These are phyloP conservation scores for Trichoderma atroviride DNA, from an alignment of 2,329 filamentous ascomycete species.

Conservation along the genomic window DNA sequence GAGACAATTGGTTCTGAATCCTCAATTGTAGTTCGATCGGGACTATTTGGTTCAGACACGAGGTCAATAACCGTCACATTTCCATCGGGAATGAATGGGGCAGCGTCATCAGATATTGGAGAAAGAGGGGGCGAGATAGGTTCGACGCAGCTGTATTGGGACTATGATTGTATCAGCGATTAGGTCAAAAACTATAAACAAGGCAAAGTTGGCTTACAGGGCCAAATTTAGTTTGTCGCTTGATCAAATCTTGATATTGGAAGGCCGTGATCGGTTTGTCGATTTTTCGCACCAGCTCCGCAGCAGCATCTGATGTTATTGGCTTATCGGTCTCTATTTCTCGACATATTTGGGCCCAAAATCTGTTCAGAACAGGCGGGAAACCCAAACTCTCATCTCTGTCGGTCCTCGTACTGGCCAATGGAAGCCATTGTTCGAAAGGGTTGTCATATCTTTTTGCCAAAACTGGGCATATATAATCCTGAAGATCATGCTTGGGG, in stretches of 20 bases:
- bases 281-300: background rate
- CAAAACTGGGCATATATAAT: slow-evolving; percentile 31
- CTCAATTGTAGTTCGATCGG: slow-evolving; percentile 27
- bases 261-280: background rate
- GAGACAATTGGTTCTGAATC: slow-evolving; percentile 31
- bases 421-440: slow-evolving; percentile 37
- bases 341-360: slow-evolving; percentile 33
- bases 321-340: slow-evolving; percentile 35
- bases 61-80: slow-evolving; percentile 34
- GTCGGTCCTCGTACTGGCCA: slow-evolving; percentile 31
- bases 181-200: background rate
- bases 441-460: slow-evolving; percentile 31
- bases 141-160: slow-evolving; percentile 10
- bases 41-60: slow-evolving; percentile 38
- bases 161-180: background rate
- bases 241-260: background rate
- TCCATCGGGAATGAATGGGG: slow-evolving; percentile 31
- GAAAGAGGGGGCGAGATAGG: slow-evolving; percentile 38
- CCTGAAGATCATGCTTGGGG: slow-evolving; percentile 30
- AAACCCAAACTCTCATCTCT: slow-evolving; percentile 38
- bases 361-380: slow-evolving; percentile 29
- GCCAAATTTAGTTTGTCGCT: background rate
- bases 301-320: background rate
- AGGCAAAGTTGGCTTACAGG: background rate
- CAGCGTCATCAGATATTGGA: slow-evolving; percentile 32